phyloP scores from a whole-genome alignment of 176 grass and related monocot genomes.

The Hsuehochloa calcarea region DNA sequence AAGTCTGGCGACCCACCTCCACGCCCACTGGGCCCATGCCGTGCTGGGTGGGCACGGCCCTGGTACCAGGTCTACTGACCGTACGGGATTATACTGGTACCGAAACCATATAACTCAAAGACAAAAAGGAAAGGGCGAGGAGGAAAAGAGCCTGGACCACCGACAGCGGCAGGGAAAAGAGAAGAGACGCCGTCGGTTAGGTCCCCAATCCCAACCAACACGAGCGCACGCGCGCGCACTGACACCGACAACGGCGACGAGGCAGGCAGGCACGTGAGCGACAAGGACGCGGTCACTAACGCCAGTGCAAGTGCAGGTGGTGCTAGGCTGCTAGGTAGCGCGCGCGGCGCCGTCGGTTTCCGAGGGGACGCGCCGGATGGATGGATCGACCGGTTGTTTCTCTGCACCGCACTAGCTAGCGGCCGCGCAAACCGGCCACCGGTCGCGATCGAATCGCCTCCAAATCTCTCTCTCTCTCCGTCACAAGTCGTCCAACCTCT shows the following conservation, averaged over 20 bases:
- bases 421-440: constrained; percentile 28
- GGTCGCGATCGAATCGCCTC: constrained; percentile 18
- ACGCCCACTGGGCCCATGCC: too few species aligned
- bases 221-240: neutral
- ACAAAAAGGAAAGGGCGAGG: neutral
- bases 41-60: too few species aligned
- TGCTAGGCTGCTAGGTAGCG: too few species aligned
- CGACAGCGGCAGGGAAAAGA: neutral
- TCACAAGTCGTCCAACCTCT: neutral
- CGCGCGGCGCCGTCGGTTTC: neutral
- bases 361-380: neutral
- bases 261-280: neutral
- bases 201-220: neutral
- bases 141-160: neutral
- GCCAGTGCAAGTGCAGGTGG: neutral
- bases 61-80: too few species aligned
- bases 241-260: neutral
- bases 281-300: neutral
- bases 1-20: too few species aligned
- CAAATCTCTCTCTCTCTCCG: neutral
- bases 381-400: neutral
- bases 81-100: too few species aligned
- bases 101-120: too few species aligned
- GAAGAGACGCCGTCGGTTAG: neutral
- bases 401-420: neutral